Percentiles rank a stretch among this genome's conserved stretches.
phyloP scores from a whole-genome alignment of 768 basidiomycete species.

The Chalciporus piperatus region DNA sequence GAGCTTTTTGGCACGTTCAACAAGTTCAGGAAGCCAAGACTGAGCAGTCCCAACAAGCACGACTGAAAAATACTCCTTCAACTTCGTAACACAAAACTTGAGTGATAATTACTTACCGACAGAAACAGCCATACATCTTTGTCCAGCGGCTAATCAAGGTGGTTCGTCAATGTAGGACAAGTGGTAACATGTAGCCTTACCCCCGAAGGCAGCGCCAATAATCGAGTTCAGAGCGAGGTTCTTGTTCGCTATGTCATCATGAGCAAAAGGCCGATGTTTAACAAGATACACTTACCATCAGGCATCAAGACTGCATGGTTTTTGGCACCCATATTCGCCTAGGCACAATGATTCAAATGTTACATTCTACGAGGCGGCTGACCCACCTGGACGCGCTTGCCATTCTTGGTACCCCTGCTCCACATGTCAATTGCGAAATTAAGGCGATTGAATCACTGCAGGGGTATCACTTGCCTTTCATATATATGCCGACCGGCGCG shows the following conservation, averaged over 20 bases:
- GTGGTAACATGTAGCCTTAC: constrained; percentile 37
- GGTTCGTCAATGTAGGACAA: constrained; percentile 19
- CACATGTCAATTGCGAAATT: constrained; percentile 4
- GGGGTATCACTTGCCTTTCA: constrained; percentile 50
- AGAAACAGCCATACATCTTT: constrained; percentile 96
- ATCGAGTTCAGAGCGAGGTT: constrained; percentile 91
- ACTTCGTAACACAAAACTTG: not conserved
- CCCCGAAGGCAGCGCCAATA: constrained; percentile 90
- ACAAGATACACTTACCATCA: constrained; percentile 57
- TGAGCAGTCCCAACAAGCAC: constrained; percentile 78
- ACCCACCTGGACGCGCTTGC: constrained; percentile 81
- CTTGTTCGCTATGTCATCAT: constrained; percentile 65
- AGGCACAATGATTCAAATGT: constrained; percentile 1
- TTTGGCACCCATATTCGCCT: constrained; percentile 92
- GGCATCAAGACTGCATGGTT: constrained; percentile 94
- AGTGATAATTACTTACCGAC: constrained; percentile 54
- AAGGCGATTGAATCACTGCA: constrained; percentile 1
- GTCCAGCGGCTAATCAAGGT: constrained; percentile 72
- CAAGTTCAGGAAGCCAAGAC: constrained; percentile 82
- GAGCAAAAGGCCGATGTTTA: not conserved
- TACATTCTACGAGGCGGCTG: constrained; percentile 9
- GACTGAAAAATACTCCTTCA: constrained; percentile 34
- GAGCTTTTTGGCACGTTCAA: constrained; percentile 76
- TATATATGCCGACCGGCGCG: constrained; percentile 93
- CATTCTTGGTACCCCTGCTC: constrained; percentile 72